phyloP scores from a whole-genome alignment of 164 flowering plant species.

The Saururus chinensis region DNA sequence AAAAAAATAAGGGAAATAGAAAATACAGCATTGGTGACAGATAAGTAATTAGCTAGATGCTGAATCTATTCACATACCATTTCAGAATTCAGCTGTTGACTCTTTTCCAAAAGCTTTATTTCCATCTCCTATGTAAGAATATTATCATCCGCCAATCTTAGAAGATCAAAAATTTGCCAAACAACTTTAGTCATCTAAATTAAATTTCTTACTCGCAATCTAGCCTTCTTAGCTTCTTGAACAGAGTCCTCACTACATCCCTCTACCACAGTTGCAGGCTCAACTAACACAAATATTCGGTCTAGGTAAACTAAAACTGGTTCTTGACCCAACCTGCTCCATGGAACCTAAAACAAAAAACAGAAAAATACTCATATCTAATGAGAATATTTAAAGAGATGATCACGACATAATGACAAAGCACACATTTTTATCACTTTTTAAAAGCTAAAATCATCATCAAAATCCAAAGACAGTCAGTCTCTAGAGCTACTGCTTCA shows the following conservation, averaged over 20 bases:
- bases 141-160: background rate
- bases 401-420: no score
- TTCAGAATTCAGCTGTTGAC: conserved; percentile 49
- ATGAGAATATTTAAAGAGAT: background rate
- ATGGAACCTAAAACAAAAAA: conserved; percentile 60
- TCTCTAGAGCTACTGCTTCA: background rate
- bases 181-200: background rate
- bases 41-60: background rate
- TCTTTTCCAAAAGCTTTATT: conserved; percentile 65
- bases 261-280: conserved; percentile 82
- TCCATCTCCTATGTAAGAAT: conserved; percentile 66
- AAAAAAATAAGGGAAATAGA: background rate
- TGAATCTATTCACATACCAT: conserved; percentile 36
- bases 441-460: background rate
- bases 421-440: no score
- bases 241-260: conserved; percentile 75
- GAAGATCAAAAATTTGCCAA: background rate
- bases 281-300: conserved; percentile 79
- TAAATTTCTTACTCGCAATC: conserved; percentile 44
- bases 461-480: background rate
- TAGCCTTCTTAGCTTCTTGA: conserved; percentile 77
- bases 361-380: background rate
- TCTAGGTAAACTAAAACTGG: conserved; percentile 88
- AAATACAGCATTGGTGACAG: background rate
- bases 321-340: conserved; percentile 99